Conservation (phyloP, 139 green algal species). For the Dunaliella primolecta region DNA sequence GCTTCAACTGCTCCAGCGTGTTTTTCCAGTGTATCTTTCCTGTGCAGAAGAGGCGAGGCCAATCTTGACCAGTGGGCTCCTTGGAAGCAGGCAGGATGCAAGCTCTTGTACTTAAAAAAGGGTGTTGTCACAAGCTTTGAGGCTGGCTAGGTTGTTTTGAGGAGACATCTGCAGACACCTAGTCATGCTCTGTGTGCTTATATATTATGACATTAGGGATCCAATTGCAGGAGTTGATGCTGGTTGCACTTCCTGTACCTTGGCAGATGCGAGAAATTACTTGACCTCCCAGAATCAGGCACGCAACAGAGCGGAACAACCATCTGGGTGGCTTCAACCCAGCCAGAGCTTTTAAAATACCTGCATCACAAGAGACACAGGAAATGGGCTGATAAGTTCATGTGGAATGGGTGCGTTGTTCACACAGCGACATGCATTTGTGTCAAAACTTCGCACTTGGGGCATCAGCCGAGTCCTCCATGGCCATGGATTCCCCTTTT, state of each 20-base stretch:
- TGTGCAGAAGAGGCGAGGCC: constrained; percentile 17
- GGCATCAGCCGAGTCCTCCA: constrained; percentile 6
- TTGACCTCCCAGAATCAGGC: constrained; percentile 77
- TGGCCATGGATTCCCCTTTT: not conserved
- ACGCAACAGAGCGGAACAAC: constrained; percentile 73
- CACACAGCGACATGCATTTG: no score
- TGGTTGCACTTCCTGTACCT: no score
- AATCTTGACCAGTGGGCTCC: not conserved
- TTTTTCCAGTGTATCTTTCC: constrained; percentile 87
- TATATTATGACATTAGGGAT: no score
- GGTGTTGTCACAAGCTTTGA: no score
- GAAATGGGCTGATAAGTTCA: no score
- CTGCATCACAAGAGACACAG: no score
- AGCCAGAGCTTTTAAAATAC: constrained; percentile 33
- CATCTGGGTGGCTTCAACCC: constrained; percentile 65
- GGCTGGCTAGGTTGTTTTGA: no score
- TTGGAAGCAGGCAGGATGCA: not conserved
- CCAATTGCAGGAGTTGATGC: no score
- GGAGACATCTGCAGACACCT: no score
- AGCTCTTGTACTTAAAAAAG: no score
- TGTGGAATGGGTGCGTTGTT: no score
- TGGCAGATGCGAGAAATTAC: constrained; percentile 73
- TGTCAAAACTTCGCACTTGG: not conserved
- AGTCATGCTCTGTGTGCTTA: no score
- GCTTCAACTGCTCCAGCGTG: constrained; percentile 87